Evolutionary conservation across 2,329 filamentous ascomycete species (phyloP).

Genomic region (Aspergillus felis): DNA sequence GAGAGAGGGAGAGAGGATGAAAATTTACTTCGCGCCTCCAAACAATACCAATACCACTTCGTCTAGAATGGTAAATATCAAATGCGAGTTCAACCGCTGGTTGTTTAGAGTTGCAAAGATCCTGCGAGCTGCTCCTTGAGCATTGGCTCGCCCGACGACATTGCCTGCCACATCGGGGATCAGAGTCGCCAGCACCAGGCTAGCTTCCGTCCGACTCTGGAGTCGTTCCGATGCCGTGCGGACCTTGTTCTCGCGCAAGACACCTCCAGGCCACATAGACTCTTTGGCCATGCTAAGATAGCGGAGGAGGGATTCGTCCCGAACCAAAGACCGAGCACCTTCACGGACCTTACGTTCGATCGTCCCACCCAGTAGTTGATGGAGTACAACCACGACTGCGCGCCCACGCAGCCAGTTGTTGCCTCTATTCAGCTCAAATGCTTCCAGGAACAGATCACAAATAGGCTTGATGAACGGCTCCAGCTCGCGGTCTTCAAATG

Average conservation of each 20-base stretch:
- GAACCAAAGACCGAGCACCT: conserved; percentile 66
- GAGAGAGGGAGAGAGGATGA: neutral
- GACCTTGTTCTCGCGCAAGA: conserved; percentile 48
- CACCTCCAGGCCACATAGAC: conserved; percentile 68
- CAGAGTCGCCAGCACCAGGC: conserved; percentile 80
- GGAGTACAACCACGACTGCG: conserved; percentile 91
- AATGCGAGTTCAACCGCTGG: conserved; percentile 72
- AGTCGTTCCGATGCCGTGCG: conserved; percentile 70
- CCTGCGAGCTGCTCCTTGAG: conserved; percentile 81
- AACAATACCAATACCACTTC: conserved; percentile 66
- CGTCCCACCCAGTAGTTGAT: conserved; percentile 91
- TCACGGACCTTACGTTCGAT: conserved; percentile 95
- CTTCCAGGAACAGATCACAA: conserved; percentile 93
- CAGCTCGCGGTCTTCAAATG: conserved; percentile 83
- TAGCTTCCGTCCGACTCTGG: conserved; percentile 79
- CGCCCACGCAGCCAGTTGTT: conserved; percentile 97
- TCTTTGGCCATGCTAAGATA: conserved; percentile 73
- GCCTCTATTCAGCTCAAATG: conserved; percentile 88
- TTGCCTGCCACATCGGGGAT: conserved; percentile 87
- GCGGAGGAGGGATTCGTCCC: conserved; percentile 72
- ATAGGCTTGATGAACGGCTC: conserved; percentile 98
- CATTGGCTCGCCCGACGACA: conserved; percentile 89
- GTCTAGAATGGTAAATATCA: conserved; percentile 68
- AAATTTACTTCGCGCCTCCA: conserved; percentile 26
- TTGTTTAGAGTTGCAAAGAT: conserved; percentile 93